phyloP scores from a whole-genome alignment of 2,329 filamentous ascomycete genomes.

The Didymella glomerata region DNA sequence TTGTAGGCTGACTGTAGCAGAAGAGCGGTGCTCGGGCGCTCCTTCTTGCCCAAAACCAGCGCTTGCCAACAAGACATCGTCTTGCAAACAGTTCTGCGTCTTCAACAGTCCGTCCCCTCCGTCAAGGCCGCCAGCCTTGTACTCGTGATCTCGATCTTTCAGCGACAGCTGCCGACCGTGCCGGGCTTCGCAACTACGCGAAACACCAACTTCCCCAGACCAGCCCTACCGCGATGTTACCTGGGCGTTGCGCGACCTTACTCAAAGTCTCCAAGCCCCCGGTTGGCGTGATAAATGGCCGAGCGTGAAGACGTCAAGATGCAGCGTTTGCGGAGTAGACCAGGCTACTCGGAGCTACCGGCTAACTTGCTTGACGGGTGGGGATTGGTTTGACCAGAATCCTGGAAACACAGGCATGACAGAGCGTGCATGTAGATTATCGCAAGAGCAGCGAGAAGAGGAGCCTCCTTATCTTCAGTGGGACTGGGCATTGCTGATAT shows the following conservation, averaged over 20 bases:
- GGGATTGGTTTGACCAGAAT: slow-evolving; percentile 10
- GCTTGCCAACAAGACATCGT: not conserved
- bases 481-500: slow-evolving; percentile 14
- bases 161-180: not conserved
- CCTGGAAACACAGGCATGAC: slow-evolving; percentile 13
- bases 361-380: slow-evolving; percentile 18
- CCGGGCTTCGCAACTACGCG: not conserved
- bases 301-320: slow-evolving; percentile 17
- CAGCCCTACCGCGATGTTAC: slow-evolving; percentile 1
- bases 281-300: slow-evolving; percentile 7
- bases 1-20: not conserved
- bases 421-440: slow-evolving; percentile 9
- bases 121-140: not conserved
- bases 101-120: not conserved
- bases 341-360: slow-evolving; percentile 20
- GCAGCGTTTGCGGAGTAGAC: slow-evolving; percentile 16
- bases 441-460: slow-evolving; percentile 7
- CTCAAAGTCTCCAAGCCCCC: slow-evolving; percentile 15
- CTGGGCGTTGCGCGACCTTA: slow-evolving; percentile 2
- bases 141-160: not conserved
- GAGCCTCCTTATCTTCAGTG: slow-evolving; percentile 10
- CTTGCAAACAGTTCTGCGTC: not conserved
- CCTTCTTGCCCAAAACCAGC: not conserved
- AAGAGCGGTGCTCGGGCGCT: not conserved
- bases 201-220: slow-evolving; percentile 1